Conservation (phyloP, 78 protist species). For the Dictyostelium purpureum region DNA sequence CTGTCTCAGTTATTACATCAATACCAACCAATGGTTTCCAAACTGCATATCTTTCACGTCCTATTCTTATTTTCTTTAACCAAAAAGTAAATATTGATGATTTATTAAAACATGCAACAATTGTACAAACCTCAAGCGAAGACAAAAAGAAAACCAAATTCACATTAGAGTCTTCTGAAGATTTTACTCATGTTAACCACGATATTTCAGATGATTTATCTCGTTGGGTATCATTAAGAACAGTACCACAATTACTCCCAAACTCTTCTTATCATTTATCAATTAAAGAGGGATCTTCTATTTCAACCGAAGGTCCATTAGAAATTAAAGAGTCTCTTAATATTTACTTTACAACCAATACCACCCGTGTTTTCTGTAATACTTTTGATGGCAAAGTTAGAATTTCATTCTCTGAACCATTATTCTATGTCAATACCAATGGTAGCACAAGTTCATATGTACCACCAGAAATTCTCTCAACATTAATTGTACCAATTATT, state of each 20-base stretch:
- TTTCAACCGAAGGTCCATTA: conserved; percentile 34
- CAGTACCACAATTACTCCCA: neutral
- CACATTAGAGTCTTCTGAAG: neutral
- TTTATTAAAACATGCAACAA: neutral
- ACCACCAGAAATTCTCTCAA: neutral
- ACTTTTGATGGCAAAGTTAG: neutral
- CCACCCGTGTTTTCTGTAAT: neutral
- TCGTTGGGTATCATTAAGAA: conserved; percentile 24
- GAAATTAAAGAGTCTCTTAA: neutral
- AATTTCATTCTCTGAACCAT: conserved; percentile 6
- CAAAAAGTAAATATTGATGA: conserved; percentile 22
- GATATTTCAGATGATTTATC: neutral
- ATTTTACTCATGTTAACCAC: neutral
- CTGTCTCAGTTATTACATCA: neutral
- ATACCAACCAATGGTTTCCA: neutral
- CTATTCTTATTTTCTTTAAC: conserved; percentile 27
- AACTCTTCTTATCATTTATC: neutral
- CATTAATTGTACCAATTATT: neutral
- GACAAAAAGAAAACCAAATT: conserved; percentile 47
- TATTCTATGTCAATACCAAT: neutral
- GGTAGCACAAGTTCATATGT: neutral
- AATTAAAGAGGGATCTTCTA: neutral
- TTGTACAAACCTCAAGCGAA: neutral
- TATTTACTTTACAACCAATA: neutral
- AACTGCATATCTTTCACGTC: conserved; percentile 1